Conservation (phyloP, 129 eudicot genomes). For the Kitagawia praeruptora region DNA sequence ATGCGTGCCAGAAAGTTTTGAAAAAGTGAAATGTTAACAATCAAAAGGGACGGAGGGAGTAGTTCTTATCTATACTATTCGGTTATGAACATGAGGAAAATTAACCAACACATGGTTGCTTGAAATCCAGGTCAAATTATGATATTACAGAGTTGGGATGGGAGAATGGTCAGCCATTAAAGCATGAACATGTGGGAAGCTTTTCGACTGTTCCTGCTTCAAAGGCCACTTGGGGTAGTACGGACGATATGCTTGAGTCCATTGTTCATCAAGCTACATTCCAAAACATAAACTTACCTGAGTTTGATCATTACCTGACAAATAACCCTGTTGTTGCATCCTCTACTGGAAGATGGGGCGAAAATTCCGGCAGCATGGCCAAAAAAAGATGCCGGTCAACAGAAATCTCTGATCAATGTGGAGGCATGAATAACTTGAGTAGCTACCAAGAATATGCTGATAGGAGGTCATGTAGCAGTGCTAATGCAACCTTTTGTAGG, state of each 20-base stretch:
- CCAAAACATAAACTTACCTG: background rate
- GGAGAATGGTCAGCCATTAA: slow-evolving; percentile 79
- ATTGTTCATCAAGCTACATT: slow-evolving; percentile 30
- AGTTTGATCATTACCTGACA: background rate
- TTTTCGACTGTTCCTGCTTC: slow-evolving; percentile 13
- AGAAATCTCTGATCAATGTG: slow-evolving; percentile 18
- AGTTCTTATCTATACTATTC: background rate
- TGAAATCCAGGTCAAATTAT: slow-evolving; percentile 38
- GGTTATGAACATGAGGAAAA: background rate
- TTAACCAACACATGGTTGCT: background rate
- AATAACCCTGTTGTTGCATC: background rate
- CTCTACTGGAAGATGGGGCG: background rate
- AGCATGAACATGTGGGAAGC: slow-evolving; percentile 45
- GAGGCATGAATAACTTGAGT: slow-evolving; percentile 18
- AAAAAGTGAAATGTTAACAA: too few relatives aligned
- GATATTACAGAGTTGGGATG: slow-evolving; percentile 80
- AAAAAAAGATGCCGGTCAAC: background rate
- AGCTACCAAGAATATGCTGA: slow-evolving; percentile 12
- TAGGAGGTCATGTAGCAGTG: slow-evolving; percentile 41
- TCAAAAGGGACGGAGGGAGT: too few relatives aligned
- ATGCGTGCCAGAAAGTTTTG: too few relatives aligned
- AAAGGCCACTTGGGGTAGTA: slow-evolving; percentile 29
- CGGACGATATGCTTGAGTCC: slow-evolving; percentile 73
- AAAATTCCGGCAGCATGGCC: background rate
- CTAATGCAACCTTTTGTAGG: slow-evolving; percentile 28